phyloP scores from a whole-genome alignment of 441 rosid species.

The Euphorbia celastroides region DNA sequence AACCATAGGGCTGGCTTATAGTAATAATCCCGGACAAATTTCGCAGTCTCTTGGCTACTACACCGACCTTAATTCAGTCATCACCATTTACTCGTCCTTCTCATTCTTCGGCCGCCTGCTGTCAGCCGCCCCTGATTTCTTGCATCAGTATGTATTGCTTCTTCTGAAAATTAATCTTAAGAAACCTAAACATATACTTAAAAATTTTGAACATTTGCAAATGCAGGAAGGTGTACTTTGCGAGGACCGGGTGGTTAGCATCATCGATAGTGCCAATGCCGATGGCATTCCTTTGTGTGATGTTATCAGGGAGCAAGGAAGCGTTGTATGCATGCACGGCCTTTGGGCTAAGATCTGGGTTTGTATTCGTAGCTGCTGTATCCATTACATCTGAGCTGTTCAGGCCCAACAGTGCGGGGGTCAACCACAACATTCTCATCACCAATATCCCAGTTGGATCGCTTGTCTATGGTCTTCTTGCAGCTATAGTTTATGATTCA shows the following conservation, averaged over 20 bases:
- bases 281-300: constrained; percentile 54
- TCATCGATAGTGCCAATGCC: constrained; percentile 60
- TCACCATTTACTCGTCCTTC: constrained; percentile 75
- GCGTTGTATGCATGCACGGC: constrained; percentile 32
- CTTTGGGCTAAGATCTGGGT: constrained; percentile 74
- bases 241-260: constrained; percentile 85
- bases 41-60: constrained; percentile 58
- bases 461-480: constrained; percentile 70
- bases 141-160: constrained; percentile 50
- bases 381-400: constrained; percentile 84
- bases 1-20: constrained; percentile 72
- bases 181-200: too few species aligned
- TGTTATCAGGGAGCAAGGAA: constrained; percentile 39
- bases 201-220: too few species aligned
- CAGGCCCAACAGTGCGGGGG: constrained; percentile 65
- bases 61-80: constrained; percentile 33
- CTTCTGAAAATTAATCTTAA: too few species aligned
- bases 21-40: constrained; percentile 84
- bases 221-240: constrained; percentile 62
- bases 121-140: constrained; percentile 77
- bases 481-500: constrained; percentile 62
- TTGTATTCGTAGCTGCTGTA: constrained; percentile 71
- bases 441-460: constrained; percentile 88
- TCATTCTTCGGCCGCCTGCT: constrained; percentile 83
- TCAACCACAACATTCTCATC: constrained; percentile 84